Evolutionary conservation across 192 early-diverging fungal species (phyloP).

Genomic region (Funneliformis mosseae): DNA sequence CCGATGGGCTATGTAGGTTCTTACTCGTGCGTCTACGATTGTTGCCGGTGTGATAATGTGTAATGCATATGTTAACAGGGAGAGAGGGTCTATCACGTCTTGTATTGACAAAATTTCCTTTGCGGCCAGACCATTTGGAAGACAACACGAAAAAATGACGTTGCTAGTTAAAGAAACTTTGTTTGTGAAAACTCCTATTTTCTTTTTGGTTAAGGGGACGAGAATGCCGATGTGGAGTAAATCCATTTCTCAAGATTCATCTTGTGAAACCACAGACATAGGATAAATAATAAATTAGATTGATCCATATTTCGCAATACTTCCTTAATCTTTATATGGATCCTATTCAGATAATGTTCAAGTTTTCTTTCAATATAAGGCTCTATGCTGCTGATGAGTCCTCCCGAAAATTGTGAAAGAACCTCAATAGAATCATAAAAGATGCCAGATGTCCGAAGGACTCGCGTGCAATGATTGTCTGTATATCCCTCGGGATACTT

Average conservation of each 20-base stretch:
- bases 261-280: not conserved
- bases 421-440: constrained; percentile 20
- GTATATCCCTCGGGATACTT: not conserved
- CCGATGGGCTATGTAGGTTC: not conserved
- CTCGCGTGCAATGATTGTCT: not conserved
- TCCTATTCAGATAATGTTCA: not conserved
- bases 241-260: constrained; percentile 7
- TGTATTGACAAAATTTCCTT: not conserved
- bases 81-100: not conserved
- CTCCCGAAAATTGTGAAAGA: not conserved
- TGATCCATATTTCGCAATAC: not conserved
- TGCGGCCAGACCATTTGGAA: constrained; percentile 6
- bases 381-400: not conserved
- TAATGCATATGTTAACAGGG: not conserved
- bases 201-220: not conserved
- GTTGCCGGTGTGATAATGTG: constrained; percentile 1
- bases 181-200: not conserved
- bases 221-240: constrained; percentile 19
- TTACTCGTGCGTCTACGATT: not conserved
- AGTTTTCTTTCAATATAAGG: not conserved
- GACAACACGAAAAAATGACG: constrained; percentile 19
- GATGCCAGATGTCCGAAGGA: not conserved
- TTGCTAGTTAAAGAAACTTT: constrained; percentile 27
- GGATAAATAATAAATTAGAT: not conserved
- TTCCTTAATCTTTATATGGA: not conserved